Base-by-base conservation (phyloP, 352 stramenopile genomes). In the Pythium rishiriense region DNA sequence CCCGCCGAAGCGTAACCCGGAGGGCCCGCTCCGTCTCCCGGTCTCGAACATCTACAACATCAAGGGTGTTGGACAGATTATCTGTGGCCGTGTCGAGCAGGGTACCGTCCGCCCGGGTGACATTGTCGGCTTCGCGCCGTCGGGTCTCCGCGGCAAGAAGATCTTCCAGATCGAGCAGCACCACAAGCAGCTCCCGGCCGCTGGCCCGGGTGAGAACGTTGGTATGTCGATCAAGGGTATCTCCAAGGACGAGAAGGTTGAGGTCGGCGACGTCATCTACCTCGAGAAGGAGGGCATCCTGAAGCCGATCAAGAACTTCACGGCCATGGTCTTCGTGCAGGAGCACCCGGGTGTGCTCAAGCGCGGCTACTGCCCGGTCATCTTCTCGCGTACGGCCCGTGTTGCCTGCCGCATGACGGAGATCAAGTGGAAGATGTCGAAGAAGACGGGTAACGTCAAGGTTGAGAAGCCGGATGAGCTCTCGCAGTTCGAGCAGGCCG, bases 21-120 rank as follows among this genome's bases (percentile, higher is more conserved):
- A 85, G 45, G 59, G 62, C 35, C 73, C 79, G 37, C 73, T 90
- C 24, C 84, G 79, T 82, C 69, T 93, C 51, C 82, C 85, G 37
- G 77, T 91, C 64, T 88, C 75, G 58, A 85, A 90, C 73, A 84
- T 93, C 49, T 91, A 90, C 77, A 89, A 93, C 72, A 93, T 93
- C 73, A 89, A 90, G 73, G 82, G 82, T 73, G 78, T 93, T 68
- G 85, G 85, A 73, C 71, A 85, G 66, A 90, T 93, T 60, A 87
- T 87, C 60, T 80, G 66, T 67, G 81, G 84, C 65, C 83, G 75
- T 61, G 78, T 91, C 45, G 84, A 91, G 68, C 76, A 87, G 71
- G 81, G 84, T 75, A 86, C 74, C 33, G 73, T 90, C 24, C 61
- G 57, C 28, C 78, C 84, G 26, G 78, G 80, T 74, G 79, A 88